Evolutionary conservation across 164 flowering plant species (phyloP).

Genomic region (Sedum album): DNA sequence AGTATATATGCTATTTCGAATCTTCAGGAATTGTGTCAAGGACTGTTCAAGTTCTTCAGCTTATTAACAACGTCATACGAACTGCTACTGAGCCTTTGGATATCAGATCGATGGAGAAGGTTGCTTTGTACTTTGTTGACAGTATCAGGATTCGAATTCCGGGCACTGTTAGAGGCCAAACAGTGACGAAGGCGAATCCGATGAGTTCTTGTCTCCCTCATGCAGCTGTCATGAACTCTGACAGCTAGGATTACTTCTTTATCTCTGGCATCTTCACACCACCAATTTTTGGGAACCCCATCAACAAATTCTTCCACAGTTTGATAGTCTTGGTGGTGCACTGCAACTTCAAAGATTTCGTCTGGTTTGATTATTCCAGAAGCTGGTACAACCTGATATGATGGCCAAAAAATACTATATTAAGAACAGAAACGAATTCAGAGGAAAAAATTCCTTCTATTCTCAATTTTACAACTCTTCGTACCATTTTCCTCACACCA

Average conservation of each 20-base stretch:
- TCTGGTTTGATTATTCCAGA: slow-evolving; percentile 62
- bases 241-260: slow-evolving; percentile 60
- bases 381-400: slow-evolving; percentile 73
- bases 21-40: slow-evolving; percentile 16
- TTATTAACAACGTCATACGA: slow-evolving; percentile 47
- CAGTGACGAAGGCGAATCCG: slow-evolving; percentile 53
- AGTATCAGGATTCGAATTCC: slow-evolving; percentile 17
- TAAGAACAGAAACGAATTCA: not conserved
- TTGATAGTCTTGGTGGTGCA: slow-evolving; percentile 66
- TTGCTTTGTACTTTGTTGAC: slow-evolving; percentile 16
- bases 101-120: slow-evolving; percentile 46
- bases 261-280: slow-evolving; percentile 87
- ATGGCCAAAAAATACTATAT: not conserved
- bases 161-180: slow-evolving; percentile 31
- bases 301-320: slow-evolving; percentile 75
- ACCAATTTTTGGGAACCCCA: slow-evolving; percentile 70
- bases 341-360: slow-evolving; percentile 49
- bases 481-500: not conserved
- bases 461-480: not conserved
- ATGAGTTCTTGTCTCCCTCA: slow-evolving; percentile 36
- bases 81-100: slow-evolving; percentile 29
- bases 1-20: not conserved
- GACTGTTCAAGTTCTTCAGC: slow-evolving; percentile 33
- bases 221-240: slow-evolving; percentile 36
- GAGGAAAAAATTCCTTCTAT: not conserved